These are phyloP conservation scores for Penicillium pancosmium DNA, from an alignment of 495 filamentous ascomycete species.

Conservation along the genomic window DNA sequence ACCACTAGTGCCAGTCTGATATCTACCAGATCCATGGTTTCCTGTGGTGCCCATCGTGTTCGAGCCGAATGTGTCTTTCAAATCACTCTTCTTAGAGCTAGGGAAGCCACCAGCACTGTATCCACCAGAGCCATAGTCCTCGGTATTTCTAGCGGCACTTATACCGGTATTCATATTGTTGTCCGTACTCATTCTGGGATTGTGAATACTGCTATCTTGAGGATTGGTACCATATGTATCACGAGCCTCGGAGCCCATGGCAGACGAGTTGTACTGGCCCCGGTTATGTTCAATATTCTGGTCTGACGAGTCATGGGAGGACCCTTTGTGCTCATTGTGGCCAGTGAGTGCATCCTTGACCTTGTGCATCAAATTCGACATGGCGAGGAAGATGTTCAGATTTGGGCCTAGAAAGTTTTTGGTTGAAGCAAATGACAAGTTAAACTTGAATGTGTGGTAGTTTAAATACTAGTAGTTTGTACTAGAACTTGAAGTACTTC, in stretches of 20 bases:
- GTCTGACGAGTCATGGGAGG: conserved; percentile 37
- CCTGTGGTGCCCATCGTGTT: neutral
- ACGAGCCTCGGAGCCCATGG: conserved; percentile 8
- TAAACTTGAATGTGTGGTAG: too few species aligned
- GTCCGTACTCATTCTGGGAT: conserved; percentile 1
- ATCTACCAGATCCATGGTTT: neutral
- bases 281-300: conserved; percentile 11
- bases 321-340: conserved; percentile 40
- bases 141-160: neutral
- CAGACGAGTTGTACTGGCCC: conserved; percentile 15
- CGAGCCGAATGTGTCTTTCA: neutral
- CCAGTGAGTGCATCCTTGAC: conserved; percentile 68
- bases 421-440: too few species aligned
- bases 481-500: too few species aligned
- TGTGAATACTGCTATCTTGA: neutral
- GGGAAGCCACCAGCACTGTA: too few species aligned
- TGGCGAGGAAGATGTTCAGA: conserved; percentile 38
- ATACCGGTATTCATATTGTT: conserved; percentile 8
- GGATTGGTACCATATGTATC: conserved; percentile 20
- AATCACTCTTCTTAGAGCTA: too few species aligned
- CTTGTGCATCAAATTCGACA: conserved; percentile 72
- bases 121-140: too few species aligned
- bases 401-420: neutral
- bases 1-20: neutral
- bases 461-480: too few species aligned